Conservation (phyloP, 345 rosid genomes). For the Crucihimalaya himalaica region DNA sequence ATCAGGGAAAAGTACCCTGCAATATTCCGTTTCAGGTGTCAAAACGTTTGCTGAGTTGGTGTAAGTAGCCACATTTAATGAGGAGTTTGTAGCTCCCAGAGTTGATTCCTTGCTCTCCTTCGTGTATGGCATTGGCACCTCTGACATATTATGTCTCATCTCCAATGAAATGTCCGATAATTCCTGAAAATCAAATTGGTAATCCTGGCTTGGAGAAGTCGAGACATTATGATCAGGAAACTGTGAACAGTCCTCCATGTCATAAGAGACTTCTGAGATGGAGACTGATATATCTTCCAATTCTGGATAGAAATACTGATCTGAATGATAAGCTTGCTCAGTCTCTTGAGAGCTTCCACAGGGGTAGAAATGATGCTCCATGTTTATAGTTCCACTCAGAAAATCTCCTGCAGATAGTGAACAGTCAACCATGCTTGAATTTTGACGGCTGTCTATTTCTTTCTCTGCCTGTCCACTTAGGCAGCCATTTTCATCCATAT, state of each 20-base stretch:
- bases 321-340: conserved; percentile 65
- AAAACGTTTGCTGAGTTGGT: conserved; percentile 49
- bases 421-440: conserved; percentile 50
- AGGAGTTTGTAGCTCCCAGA: conserved; percentile 46
- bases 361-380: conserved; percentile 48
- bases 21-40: conserved; percentile 83
- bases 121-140: conserved; percentile 44
- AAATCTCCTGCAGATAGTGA: conserved; percentile 63
- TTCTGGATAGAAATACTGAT: conserved; percentile 54
- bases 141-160: conserved; percentile 52
- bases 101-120: conserved; percentile 48
- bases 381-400: conserved; percentile 44
- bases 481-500: conserved; percentile 57
- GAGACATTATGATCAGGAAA: conserved; percentile 50
- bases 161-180: conserved; percentile 54
- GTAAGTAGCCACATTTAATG: conserved; percentile 41
- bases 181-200: conserved; percentile 55
- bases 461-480: conserved; percentile 53
- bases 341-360: conserved; percentile 48
- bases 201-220: conserved; percentile 48
- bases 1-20: conserved; percentile 75
- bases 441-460: conserved; percentile 70
- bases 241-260: conserved; percentile 58
- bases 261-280: conserved; percentile 66
- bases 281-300: conserved; percentile 58